Evolutionary conservation across 202 grass and related monocot genomes (phyloP).

Genomic region (Panicum virgatum): DNA sequence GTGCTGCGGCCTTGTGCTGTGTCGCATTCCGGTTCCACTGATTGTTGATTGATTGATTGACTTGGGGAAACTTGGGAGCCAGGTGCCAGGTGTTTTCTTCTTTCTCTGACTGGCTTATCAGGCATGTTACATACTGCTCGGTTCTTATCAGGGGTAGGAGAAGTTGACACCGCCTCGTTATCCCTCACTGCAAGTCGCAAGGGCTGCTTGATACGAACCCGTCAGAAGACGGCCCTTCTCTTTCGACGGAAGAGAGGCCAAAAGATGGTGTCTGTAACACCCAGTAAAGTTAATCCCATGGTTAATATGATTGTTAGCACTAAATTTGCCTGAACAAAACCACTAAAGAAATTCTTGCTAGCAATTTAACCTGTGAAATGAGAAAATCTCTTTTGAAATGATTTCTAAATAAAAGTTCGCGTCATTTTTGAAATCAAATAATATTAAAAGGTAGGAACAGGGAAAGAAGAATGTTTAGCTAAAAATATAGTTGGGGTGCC

Average conservation of each 20-base stretch:
- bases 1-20: not conserved
- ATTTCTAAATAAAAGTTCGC: no score
- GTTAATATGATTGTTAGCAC: no score
- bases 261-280: no score
- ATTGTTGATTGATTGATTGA: not conserved
- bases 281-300: no score
- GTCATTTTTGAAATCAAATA: no score
- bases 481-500: no score
- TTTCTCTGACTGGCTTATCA: constrained; percentile 4
- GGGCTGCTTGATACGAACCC: not conserved
- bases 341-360: no score
- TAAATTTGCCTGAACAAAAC: no score
- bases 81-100: not conserved
- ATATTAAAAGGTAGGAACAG: no score
- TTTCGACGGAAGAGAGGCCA: not conserved
- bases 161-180: not conserved
- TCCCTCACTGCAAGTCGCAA: not conserved
- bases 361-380: no score
- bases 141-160: not conserved
- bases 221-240: not conserved
- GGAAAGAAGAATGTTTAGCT: no score
- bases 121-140: not conserved
- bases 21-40: not conserved
- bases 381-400: no score
- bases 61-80: constrained; percentile 26